Evolutionary conservation across 2,329 filamentous ascomycete genomes (phyloP).

Genomic region (Ambrosiella beaveri): DNA sequence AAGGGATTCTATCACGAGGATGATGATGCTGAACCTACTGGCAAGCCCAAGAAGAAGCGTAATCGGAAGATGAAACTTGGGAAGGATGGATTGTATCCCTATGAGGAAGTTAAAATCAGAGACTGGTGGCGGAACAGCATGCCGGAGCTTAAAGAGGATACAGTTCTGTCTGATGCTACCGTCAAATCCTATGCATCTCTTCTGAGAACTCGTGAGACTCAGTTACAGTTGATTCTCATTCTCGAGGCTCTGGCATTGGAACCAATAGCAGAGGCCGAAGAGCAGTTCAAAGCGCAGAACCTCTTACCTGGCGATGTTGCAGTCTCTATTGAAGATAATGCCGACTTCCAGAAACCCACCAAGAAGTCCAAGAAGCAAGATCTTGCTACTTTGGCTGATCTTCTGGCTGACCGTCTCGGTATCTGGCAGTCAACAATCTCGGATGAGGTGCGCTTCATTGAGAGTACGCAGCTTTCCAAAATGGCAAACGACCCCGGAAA

Average conservation of each 20-base stretch:
- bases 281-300: conserved; percentile 22
- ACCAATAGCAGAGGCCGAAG: conserved; percentile 26
- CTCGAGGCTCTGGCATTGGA: conserved; percentile 61
- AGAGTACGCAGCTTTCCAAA: conserved; percentile 28
- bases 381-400: conserved; percentile 47
- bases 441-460: conserved; percentile 35
- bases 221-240: conserved; percentile 64
- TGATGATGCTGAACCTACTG: conserved; percentile 17
- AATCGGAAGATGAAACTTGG: conserved; percentile 49
- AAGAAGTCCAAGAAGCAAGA: conserved; percentile 49
- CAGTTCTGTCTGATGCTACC: conserved; percentile 30
- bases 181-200: conserved; percentile 46
- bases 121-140: conserved; percentile 53
- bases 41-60: conserved; percentile 30
- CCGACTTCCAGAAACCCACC: conserved; percentile 18
- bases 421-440: conserved; percentile 68
- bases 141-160: conserved; percentile 29
- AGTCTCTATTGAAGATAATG: conserved; percentile 19
- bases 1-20: conserved; percentile 40
- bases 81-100: conserved; percentile 50
- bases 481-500: conserved; percentile 21
- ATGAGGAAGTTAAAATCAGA: conserved; percentile 46
- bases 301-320: conserved; percentile 1
- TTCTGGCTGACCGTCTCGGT: conserved; percentile 59
- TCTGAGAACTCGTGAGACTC: conserved; percentile 57